These are phyloP conservation scores for Xylaria sp. DNA, from an alignment of 2,329 filamentous ascomycete genomes.

Conservation along the genomic window DNA sequence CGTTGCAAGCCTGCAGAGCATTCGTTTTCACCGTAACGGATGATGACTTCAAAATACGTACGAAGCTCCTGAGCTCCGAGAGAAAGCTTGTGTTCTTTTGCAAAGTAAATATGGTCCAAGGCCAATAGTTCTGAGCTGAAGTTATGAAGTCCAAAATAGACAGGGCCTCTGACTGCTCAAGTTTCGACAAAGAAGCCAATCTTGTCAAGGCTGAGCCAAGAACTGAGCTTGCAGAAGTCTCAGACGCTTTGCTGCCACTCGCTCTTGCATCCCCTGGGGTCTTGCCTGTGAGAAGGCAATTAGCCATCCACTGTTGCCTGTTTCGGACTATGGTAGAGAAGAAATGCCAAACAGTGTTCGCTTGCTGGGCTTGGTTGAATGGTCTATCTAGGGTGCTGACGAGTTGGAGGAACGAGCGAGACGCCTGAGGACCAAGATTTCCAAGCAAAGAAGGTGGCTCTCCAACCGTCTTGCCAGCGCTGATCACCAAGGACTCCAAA, in stretches of 20 bases:
- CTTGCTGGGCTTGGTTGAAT: slow-evolving; percentile 67
- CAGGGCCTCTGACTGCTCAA: slow-evolving; percentile 70
- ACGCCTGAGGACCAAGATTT: slow-evolving; percentile 80
- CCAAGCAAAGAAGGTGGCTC: slow-evolving; percentile 95
- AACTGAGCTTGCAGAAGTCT: slow-evolving; percentile 64
- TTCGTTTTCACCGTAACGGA: slow-evolving; percentile 60
- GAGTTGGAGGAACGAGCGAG: slow-evolving; percentile 81
- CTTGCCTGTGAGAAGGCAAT: slow-evolving; percentile 87
- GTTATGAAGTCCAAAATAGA: slow-evolving; percentile 86
- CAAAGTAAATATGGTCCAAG: slow-evolving; percentile 85
- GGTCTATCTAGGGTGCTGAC: slow-evolving; percentile 79
- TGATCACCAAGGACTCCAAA: slow-evolving; percentile 74
- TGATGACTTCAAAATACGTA: slow-evolving; percentile 62
- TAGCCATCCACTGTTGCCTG: slow-evolving; percentile 94
- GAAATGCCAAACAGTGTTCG: slow-evolving; percentile 79
- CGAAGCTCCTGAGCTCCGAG: slow-evolving; percentile 71
- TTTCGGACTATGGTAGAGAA: slow-evolving; percentile 85
- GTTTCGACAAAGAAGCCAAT: slow-evolving; percentile 67
- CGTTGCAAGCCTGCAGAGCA: slow-evolving; percentile 61
- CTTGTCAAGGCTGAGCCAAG: slow-evolving; percentile 75
- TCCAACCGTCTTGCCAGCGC: slow-evolving; percentile 66
- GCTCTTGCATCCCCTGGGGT: slow-evolving; percentile 79
- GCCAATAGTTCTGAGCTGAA: slow-evolving; percentile 91
- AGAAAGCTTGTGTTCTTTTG: slow-evolving; percentile 77
- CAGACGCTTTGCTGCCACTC: slow-evolving; percentile 56